phyloP scores from a whole-genome alignment of 2,329 filamentous ascomycete species.

The Phoma herbarum region DNA sequence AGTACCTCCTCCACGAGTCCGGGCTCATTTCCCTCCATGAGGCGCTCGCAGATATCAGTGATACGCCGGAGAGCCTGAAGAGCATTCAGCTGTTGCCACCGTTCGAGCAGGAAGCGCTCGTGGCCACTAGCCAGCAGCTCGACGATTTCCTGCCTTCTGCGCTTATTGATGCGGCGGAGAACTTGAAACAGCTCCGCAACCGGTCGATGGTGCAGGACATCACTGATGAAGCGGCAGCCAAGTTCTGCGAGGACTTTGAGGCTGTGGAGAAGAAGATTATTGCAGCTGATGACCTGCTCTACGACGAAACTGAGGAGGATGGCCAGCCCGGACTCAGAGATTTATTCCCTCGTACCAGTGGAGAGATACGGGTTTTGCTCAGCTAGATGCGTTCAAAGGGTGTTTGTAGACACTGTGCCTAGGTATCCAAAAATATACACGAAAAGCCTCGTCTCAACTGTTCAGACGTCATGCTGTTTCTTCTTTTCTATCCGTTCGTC shows the following conservation, averaged over 20 bases:
- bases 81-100: constrained; percentile 63
- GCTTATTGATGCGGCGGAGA: constrained; percentile 88
- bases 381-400: constrained; percentile 56
- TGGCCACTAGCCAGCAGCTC: constrained; percentile 74
- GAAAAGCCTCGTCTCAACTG: background rate
- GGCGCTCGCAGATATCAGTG: constrained; percentile 59
- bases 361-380: constrained; percentile 69
- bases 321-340: constrained; percentile 58
- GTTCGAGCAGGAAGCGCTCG: constrained; percentile 69
- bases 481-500: background rate
- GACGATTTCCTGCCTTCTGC: constrained; percentile 94
- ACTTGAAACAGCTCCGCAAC: constrained; percentile 77
- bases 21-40: constrained; percentile 72
- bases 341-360: constrained; percentile 70
- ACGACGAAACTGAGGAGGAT: constrained; percentile 49
- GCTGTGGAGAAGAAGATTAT: constrained; percentile 69
- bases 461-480: background rate
- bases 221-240: constrained; percentile 82
- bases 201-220: constrained; percentile 75
- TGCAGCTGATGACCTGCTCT: constrained; percentile 63
- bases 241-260: constrained; percentile 87
- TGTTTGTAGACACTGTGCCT: background rate
- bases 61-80: constrained; percentile 60
- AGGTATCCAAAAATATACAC: background rate
- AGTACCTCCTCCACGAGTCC: constrained; percentile 77